Evolutionary conservation across 2,329 filamentous ascomycete genomes (phyloP).

Genomic region (Fusarium chuoi): DNA sequence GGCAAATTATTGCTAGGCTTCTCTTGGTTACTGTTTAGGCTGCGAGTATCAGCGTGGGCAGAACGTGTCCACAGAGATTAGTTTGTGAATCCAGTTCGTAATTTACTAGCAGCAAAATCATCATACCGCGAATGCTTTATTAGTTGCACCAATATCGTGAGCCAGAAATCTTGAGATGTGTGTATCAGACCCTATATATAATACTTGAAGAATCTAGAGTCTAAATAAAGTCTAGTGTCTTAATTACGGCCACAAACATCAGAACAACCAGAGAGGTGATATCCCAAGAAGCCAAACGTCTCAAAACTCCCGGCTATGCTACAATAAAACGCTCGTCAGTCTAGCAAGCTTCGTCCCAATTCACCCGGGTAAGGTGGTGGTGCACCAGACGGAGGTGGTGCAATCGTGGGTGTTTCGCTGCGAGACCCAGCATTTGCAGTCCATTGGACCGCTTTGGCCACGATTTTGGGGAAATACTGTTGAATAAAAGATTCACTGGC

Average conservation of each 20-base stretch:
- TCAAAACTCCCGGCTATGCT: constrained; percentile 34
- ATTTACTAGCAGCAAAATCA: neutral
- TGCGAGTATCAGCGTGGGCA: neutral
- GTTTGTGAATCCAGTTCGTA: neutral
- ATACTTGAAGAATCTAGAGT: constrained; percentile 24
- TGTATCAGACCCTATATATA: neutral
- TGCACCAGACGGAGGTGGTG: constrained; percentile 37
- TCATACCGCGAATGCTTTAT: too few relatives aligned
- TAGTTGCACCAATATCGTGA: neutral
- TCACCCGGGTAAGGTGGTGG: constrained; percentile 21
- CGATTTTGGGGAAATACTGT: constrained; percentile 79
- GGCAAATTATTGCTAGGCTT: neutral
- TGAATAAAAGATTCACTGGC: constrained; percentile 78
- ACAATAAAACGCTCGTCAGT: constrained; percentile 23
- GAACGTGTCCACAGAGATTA: too few relatives aligned
- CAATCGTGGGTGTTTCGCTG: constrained; percentile 8
- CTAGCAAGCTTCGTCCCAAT: constrained; percentile 36
- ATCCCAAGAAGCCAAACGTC: constrained; percentile 9
- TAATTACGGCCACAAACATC: neutral
- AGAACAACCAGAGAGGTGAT: neutral
- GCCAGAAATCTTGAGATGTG: neutral
- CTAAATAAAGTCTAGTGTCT: constrained; percentile 11
- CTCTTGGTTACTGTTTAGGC: neutral
- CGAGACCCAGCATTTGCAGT: constrained; percentile 20
- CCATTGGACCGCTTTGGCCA: constrained; percentile 61